phyloP scores from a whole-genome alignment of 306 rosid genomes.

The barrel medic (Medicago truncatula) region DNA sequence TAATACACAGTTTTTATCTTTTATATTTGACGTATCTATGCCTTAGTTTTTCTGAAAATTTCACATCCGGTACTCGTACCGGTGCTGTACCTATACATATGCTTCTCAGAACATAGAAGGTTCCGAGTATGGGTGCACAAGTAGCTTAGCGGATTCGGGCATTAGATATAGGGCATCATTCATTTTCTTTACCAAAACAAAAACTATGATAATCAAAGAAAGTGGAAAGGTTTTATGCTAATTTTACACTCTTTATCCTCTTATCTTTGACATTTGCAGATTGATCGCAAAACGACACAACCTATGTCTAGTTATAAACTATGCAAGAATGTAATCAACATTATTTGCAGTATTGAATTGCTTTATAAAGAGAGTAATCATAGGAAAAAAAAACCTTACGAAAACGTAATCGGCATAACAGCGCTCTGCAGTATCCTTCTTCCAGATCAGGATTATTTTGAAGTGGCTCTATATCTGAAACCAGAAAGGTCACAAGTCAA shows the following conservation, averaged over 20 bases:
- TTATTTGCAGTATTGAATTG: slow-evolving; percentile 33
- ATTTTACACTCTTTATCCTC: slow-evolving; percentile 26
- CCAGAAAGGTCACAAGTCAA: slow-evolving; percentile 45
- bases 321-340: slow-evolving; percentile 35
- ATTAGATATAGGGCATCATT: slow-evolving; percentile 15
- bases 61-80: background rate
- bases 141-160: background rate
- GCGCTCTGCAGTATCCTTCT: slow-evolving; percentile 94
- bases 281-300: slow-evolving; percentile 11
- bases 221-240: slow-evolving; percentile 15
- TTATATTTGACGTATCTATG: background rate
- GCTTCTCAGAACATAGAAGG: background rate
- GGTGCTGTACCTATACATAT: background rate
- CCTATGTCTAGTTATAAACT: slow-evolving; percentile 31
- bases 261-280: slow-evolving; percentile 24
- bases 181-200: slow-evolving; percentile 22
- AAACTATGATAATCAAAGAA: slow-evolving; percentile 33
- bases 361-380: slow-evolving; percentile 56
- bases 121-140: slow-evolving; percentile 3
- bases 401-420: slow-evolving; percentile 97
- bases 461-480: slow-evolving; percentile 80
- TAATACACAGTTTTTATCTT: background rate
- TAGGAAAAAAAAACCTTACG: slow-evolving; percentile 99
- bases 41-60: background rate
- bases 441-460: slow-evolving; percentile 79